phyloP scores from a whole-genome alignment of 148 eudicot species.

The Arctostaphylos glauca region DNA sequence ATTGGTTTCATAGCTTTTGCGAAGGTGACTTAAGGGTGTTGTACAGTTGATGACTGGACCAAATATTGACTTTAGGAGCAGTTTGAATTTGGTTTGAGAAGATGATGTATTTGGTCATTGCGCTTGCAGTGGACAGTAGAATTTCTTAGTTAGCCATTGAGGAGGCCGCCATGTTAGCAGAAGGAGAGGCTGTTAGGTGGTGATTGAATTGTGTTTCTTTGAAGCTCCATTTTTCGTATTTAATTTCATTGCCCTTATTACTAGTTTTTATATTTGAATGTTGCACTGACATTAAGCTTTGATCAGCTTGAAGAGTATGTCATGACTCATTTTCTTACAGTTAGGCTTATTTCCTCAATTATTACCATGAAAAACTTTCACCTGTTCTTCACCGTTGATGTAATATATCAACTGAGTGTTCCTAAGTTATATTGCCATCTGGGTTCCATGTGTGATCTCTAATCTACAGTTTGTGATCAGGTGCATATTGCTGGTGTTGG shows the following conservation, averaged over 20 bases:
- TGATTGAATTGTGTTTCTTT: not conserved
- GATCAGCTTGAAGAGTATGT: not conserved
- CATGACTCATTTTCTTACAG: not conserved
- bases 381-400: not conserved
- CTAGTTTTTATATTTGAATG: not conserved
- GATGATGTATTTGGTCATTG: not conserved
- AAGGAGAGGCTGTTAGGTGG: not conserved
- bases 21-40: not conserved
- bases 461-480: conserved; percentile 32
- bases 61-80: not conserved
- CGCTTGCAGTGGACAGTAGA: not conserved
- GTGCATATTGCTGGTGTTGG: conserved; percentile 98
- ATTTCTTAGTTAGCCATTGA: not conserved
- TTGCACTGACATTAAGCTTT: not conserved
- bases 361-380: not conserved
- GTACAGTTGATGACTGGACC: not conserved
- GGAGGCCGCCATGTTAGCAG: not conserved
- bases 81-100: not conserved
- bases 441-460: conserved; percentile 9
- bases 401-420: not conserved
- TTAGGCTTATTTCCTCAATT: not conserved
- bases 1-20: not conserved
- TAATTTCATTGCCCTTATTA: not conserved
- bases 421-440: not conserved
- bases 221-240: not conserved